A percentile compares a stretch with the other conserved stretches of the same genome.
Evolutionary conservation across 2,329 filamentous ascomycete genomes (phyloP).

Genomic region (Penicillium italicum): DNA sequence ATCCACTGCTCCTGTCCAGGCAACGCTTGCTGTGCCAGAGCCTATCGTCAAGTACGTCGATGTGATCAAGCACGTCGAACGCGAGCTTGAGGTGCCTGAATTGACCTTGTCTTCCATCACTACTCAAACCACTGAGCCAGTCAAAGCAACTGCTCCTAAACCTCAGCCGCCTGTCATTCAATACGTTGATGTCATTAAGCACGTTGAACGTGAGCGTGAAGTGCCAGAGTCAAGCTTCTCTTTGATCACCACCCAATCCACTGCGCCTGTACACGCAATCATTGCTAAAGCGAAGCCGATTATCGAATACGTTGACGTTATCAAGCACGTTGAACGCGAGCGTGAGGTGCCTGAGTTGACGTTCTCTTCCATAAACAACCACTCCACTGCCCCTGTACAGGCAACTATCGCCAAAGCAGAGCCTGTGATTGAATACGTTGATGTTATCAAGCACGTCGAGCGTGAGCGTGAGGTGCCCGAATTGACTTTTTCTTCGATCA

Average conservation of each 20-base stretch:
- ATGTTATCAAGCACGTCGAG: slow-evolving; percentile 10
- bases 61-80: slow-evolving; percentile 12
- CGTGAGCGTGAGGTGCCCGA: slow-evolving; percentile 19
- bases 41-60: slow-evolving; percentile 9
- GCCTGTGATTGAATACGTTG: slow-evolving; percentile 8
- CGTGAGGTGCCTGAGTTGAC: slow-evolving; percentile 23
- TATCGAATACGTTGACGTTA: slow-evolving; percentile 5
- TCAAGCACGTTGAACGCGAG: slow-evolving; percentile 11
- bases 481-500: slow-evolving; percentile 30
- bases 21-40: slow-evolving; percentile 19
- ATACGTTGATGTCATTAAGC: slow-evolving; percentile 1
- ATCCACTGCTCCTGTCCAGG: slow-evolving; percentile 24
- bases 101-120: slow-evolving; percentile 8
- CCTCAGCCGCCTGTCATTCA: neutral
- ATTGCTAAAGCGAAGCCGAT: slow-evolving; percentile 17
- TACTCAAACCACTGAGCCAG: too few relatives aligned
- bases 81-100: slow-evolving; percentile 13
- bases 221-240: slow-evolving; percentile 27
- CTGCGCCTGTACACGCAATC: slow-evolving; percentile 24
- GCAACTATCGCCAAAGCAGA: slow-evolving; percentile 19
- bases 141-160: too few relatives aligned
- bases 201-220: slow-evolving; percentile 7
- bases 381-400: slow-evolving; percentile 26
- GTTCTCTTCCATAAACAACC: slow-evolving; percentile 28
- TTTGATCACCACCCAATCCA: slow-evolving; percentile 27